Conservation (phyloP, 257 asterid species). For the Leptodermis oblonga region DNA sequence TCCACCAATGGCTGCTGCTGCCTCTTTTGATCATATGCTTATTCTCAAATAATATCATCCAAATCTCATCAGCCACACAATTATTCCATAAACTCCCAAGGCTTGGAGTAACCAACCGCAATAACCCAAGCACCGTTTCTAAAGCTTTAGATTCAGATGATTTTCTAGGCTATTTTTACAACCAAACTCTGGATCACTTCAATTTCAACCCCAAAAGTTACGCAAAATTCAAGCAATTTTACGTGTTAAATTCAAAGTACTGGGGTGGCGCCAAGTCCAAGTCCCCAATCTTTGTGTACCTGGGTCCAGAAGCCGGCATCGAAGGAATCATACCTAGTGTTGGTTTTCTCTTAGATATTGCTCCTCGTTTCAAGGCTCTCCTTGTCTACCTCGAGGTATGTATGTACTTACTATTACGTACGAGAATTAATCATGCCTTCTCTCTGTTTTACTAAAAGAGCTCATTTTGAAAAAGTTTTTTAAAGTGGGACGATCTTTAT, state of each 20-base stretch:
- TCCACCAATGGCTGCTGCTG: no score
- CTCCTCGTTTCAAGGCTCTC: background rate
- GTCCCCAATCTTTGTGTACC: background rate
- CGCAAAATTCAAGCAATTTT: background rate
- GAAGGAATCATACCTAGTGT: background rate
- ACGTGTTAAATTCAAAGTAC: background rate
- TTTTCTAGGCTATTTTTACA: background rate
- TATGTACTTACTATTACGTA: no score
- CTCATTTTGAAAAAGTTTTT: no score
- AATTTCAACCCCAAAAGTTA: background rate
- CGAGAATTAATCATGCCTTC: no score
- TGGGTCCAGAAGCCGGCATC: background rate
- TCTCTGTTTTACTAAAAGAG: no score
- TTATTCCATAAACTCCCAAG: background rate
- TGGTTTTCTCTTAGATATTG: background rate
- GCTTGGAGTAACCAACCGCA: background rate
- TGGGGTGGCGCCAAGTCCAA: slow-evolving; percentile 1
- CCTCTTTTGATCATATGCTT: no score
- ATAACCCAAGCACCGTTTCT: no score
- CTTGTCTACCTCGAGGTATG: background rate
- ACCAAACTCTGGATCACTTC: background rate
- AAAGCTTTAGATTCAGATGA: no score
- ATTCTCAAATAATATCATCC: no score
- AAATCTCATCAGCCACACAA: no score
- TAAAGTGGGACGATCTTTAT: no score